Evolutionary conservation across 176 grass and related monocot species (phyloP), one percentile per base, ranked within the genome.

Genomic region (Rhynchospora tenuis): DNA sequence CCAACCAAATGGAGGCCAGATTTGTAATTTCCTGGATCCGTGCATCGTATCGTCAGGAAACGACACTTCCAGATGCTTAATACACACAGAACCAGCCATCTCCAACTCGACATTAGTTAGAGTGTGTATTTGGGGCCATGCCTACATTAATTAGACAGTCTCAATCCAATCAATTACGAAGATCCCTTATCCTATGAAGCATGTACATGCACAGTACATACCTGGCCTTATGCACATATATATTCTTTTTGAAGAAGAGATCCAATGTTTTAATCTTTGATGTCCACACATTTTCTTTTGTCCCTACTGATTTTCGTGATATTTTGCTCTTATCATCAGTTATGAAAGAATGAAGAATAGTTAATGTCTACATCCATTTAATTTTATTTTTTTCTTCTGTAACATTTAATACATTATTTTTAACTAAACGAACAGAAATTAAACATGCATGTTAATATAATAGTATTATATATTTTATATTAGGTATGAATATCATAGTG

Each of bases 61-160:
- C 80, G 43, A 82, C 61, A 65, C 11, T 27, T 43, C 46, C 44
- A 82, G 80, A 82, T 82, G 59, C 80, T 82, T 33, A 77, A 82
- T 67, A 82, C 80, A 82, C 61, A 47, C 13, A 82, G 28, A 65
- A 65, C 43, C 80, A 82, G 63, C 29, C 80, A 82, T 82, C 48
- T 55, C 73, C 73, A 77, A 77, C 73, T 77, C 6, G 73, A 77
- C 73, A 77, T 28, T 65, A 19, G 27, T 67, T 82, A 82, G 80
- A 65, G 80, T 82, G 66, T 64, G 80, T 65, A 80, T 31, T 27
- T 19, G 80, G 80, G 61, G 4, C 80, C 80, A 82, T 68, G 47
- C 29, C 14, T 27, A 65, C 45, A 50, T 61, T 44, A 44, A 42
- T 67, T 82, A 82, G 11, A 52, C 42, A 65, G 43, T 67, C 57